Evolutionary conservation across 805 yeast species (phyloP).

Genomic region (Naumovozyma baii): DNA sequence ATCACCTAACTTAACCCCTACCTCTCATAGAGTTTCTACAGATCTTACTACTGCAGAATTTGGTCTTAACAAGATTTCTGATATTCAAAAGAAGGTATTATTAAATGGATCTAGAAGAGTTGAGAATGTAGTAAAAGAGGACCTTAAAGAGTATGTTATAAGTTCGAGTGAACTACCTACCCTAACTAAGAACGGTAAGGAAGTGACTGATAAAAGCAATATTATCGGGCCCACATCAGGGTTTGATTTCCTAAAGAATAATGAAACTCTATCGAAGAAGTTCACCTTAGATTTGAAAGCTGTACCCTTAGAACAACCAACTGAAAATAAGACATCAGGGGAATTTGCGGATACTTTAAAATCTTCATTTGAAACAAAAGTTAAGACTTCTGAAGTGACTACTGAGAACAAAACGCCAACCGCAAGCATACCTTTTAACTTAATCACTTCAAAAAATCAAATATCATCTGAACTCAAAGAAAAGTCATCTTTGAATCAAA

Average conservation of each 20-base stretch:
- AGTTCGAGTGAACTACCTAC: neutral
- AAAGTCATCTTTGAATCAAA: no score
- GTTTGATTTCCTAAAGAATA: constrained; percentile 24
- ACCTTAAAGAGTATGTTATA: neutral
- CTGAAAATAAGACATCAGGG: no score
- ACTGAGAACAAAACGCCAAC: no score
- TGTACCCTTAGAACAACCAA: neutral
- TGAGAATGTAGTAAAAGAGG: no score
- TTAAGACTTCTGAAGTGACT: no score
- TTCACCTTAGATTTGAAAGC: neutral
- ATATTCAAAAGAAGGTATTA: constrained; percentile 10
- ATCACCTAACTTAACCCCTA: neutral
- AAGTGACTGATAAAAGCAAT: constrained; percentile 2
- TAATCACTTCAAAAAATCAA: no score
- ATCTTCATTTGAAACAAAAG: no score
- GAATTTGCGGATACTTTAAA: no score
- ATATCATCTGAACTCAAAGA: no score
- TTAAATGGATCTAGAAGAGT: constrained; percentile 6
- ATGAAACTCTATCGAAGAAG: constrained; percentile 15
- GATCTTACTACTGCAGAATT: neutral
- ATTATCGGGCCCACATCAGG: constrained; percentile 23
- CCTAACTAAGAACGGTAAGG: neutral
- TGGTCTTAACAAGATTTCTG: constrained; percentile 5
- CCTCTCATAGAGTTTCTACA: neutral
- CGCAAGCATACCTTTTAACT: no score